phyloP scores from a whole-genome alignment of 805 yeast species.

The Spathaspora passalidarum region DNA sequence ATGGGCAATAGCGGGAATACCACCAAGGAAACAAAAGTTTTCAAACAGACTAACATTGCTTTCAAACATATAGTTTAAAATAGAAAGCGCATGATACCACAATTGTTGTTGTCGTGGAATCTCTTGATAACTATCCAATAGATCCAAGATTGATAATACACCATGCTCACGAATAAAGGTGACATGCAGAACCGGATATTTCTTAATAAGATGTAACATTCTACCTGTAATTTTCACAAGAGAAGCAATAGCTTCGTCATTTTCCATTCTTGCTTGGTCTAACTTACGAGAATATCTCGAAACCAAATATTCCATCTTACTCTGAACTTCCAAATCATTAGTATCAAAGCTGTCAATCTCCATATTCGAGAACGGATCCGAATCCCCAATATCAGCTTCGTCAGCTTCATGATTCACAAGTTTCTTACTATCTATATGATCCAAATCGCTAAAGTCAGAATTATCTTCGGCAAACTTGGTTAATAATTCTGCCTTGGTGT shows the following conservation, averaged over 20 bases:
- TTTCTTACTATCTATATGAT: not conserved
- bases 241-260: constrained; percentile 27
- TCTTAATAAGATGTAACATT: constrained; percentile 35
- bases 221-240: constrained; percentile 35
- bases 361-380: constrained; percentile 37
- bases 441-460: constrained; percentile 8
- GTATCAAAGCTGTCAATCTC: constrained; percentile 40
- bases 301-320: constrained; percentile 36
- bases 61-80: constrained; percentile 33
- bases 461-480: constrained; percentile 27
- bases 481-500: constrained; percentile 27
- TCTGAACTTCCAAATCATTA: constrained; percentile 38
- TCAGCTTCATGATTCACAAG: constrained; percentile 6
- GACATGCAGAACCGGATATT: constrained; percentile 39
- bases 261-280: constrained; percentile 25
- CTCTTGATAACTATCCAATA: constrained; percentile 34
- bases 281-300: constrained; percentile 30
- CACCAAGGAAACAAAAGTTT: constrained; percentile 42
- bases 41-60: constrained; percentile 30
- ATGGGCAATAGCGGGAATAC: constrained; percentile 40
- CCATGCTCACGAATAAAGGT: constrained; percentile 42
- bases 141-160: constrained; percentile 34
- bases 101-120: constrained; percentile 26
- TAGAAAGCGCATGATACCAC: constrained; percentile 36
- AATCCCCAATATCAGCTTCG: constrained; percentile 16